Conservation (phyloP, 371 early-diverging fungal species). For the Saksenaea oblongispora region DNA sequence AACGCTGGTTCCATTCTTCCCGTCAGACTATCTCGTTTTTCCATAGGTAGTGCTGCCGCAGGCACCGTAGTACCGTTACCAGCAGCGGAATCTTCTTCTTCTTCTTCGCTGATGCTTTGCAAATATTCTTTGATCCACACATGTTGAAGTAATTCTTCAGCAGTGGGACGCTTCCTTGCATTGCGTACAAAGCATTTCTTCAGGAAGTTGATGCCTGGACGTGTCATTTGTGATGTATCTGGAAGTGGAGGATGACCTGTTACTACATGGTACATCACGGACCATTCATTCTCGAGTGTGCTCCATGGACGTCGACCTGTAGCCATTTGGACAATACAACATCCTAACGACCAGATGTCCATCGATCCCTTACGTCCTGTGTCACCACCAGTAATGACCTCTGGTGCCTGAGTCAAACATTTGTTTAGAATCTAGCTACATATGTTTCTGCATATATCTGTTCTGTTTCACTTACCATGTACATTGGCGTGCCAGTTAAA, state of each 20-base stretch:
- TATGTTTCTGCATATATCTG: no score
- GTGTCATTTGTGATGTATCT: slow-evolving; percentile 61
- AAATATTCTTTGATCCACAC: slow-evolving; percentile 67
- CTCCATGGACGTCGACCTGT: slow-evolving; percentile 94
- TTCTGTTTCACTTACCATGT: slow-evolving; percentile 66
- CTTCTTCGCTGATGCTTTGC: slow-evolving; percentile 8
- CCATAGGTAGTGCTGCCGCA: not conserved
- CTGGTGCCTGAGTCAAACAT: slow-evolving; percentile 68
- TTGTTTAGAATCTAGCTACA: not conserved
- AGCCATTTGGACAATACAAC: slow-evolving; percentile 94
- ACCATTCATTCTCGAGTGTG: slow-evolving; percentile 92
- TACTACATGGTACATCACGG: slow-evolving; percentile 86
- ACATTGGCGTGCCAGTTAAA: slow-evolving; percentile 94
- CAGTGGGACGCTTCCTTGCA: slow-evolving; percentile 74
- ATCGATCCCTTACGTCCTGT: slow-evolving; percentile 78
- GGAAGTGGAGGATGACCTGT: slow-evolving; percentile 76
- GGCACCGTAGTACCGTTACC: no score
- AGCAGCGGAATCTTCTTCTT: not conserved
- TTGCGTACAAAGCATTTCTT: slow-evolving; percentile 78
- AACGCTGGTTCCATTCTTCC: not conserved
- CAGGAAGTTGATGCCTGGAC: slow-evolving; percentile 74
- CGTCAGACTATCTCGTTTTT: not conserved
- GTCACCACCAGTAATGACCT: slow-evolving; percentile 85
- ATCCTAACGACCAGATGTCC: slow-evolving; percentile 96
- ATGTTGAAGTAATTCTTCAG: slow-evolving; percentile 73